Conservation (phyloP, 163 green algal genomes). For the Scenedesmus sp. region DNA sequence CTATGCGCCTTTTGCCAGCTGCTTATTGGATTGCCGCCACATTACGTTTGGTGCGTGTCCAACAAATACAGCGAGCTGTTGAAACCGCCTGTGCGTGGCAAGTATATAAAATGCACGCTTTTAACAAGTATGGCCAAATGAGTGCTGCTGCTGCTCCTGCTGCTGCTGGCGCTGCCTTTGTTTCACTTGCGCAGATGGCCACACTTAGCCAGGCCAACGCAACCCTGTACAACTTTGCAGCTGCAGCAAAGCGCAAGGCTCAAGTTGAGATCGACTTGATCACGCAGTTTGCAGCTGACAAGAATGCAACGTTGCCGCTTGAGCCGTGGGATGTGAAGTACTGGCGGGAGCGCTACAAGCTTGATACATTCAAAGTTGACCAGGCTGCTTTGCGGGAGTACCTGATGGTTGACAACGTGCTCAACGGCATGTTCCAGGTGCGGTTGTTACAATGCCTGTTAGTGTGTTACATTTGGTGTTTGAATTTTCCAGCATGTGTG, state of each 20-base stretch:
- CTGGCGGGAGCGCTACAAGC: slow-evolving; percentile 1
- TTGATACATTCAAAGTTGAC: background rate
- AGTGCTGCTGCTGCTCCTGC: background rate
- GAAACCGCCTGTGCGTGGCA: too few species aligned
- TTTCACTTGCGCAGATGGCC: background rate
- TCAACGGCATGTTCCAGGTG: background rate
- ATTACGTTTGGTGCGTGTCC: too few species aligned
- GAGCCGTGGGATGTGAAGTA: background rate
- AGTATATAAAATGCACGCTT: too few species aligned
- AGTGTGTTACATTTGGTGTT: background rate
- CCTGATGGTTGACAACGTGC: background rate
- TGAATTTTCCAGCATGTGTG: background rate
- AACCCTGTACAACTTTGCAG: background rate
- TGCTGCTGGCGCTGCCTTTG: slow-evolving; percentile 18
- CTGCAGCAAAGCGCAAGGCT: background rate
- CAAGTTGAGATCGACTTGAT: background rate
- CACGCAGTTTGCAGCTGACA: background rate
- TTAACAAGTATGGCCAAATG: too few species aligned
- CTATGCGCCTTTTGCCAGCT: too few species aligned
- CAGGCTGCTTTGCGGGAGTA: background rate
- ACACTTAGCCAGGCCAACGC: background rate
- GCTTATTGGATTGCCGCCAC: too few species aligned
- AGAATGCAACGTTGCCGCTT: background rate
- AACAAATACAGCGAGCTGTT: too few species aligned
- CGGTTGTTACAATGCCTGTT: background rate